These are phyloP conservation scores for Terana coerulea DNA, from an alignment of 768 basidiomycete genomes.

Conservation along the genomic window DNA sequence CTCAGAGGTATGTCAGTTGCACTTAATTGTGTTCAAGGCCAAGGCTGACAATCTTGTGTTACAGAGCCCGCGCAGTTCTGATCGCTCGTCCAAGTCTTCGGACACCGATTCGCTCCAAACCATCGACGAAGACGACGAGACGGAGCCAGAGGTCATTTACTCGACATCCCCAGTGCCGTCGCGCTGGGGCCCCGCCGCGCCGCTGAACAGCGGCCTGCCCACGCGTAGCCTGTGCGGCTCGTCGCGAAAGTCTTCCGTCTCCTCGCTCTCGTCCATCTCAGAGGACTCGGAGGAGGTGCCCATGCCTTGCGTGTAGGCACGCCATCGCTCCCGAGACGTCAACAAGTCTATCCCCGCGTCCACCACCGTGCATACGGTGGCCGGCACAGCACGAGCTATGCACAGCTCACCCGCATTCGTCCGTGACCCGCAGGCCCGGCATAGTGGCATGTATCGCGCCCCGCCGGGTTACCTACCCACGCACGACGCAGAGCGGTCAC, in stretches of 20 bases:
- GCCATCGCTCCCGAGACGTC: no score
- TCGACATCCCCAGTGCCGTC: constrained; percentile 1
- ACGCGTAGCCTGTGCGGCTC: constrained; percentile 7
- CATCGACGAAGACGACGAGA: constrained; percentile 9
- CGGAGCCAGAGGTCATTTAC: constrained; percentile 12
- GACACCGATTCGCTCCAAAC: constrained; percentile 4
- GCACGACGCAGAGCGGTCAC: no score
- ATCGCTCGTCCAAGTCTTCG: neutral
- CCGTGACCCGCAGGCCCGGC: no score
- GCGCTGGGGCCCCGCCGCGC: neutral
- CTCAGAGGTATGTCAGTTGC: neutral
- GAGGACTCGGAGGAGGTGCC: constrained; percentile 1
- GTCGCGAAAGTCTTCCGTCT: constrained; percentile 8
- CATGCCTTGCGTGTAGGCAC: no score
- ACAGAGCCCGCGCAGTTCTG: neutral
- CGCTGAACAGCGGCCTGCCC: neutral
- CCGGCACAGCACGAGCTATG: no score
- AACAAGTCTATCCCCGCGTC: no score
- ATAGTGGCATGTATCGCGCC: no score
- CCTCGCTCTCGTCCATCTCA: constrained; percentile 11
- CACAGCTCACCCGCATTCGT: no score
- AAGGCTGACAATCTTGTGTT: no score
- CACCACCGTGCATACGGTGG: no score
- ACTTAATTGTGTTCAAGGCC: no score
- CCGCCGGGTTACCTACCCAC: no score